Conservation (phyloP, 2,329 filamentous ascomycete genomes). For the Trichoderma breve region DNA sequence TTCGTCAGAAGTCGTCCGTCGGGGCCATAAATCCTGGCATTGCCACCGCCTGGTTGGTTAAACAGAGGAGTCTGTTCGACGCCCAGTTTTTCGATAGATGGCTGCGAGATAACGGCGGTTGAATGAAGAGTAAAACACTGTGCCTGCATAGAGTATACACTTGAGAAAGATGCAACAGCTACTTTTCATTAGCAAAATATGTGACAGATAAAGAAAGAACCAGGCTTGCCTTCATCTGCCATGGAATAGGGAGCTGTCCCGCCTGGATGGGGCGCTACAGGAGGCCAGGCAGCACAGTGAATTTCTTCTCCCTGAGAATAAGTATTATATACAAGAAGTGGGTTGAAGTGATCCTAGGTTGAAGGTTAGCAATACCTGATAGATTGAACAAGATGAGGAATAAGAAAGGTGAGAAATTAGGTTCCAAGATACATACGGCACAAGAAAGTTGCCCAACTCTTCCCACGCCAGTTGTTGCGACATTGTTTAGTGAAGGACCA, state of each 20-base stretch:
- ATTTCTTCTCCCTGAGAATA: neutral
- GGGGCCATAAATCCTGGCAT: neutral
- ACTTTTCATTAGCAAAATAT: neutral
- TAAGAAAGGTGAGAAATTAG: neutral
- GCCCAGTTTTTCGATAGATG: neutral
- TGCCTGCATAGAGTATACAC: neutral
- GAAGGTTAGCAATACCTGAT: neutral
- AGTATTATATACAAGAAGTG: neutral
- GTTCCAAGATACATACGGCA: neutral
- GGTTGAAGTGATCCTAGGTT: neutral
- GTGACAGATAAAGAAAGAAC: neutral
- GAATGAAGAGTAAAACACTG: neutral
- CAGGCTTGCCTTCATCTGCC: neutral
- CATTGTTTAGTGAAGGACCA: neutral
- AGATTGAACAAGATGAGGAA: neutral
- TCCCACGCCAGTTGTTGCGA: neutral
- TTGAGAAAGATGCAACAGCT: constrained; percentile 5
- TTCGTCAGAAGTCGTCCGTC: neutral
- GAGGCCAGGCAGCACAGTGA: neutral
- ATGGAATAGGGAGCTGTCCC: neutral
- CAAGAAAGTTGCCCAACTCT: neutral
- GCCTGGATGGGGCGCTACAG: neutral
- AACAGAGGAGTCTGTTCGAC: neutral
- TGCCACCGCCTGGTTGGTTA: neutral
- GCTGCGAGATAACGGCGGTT: neutral